These are phyloP conservation scores for Claviceps africana DNA, from an alignment of 2,329 filamentous ascomycete genomes.

Conservation along the genomic window DNA sequence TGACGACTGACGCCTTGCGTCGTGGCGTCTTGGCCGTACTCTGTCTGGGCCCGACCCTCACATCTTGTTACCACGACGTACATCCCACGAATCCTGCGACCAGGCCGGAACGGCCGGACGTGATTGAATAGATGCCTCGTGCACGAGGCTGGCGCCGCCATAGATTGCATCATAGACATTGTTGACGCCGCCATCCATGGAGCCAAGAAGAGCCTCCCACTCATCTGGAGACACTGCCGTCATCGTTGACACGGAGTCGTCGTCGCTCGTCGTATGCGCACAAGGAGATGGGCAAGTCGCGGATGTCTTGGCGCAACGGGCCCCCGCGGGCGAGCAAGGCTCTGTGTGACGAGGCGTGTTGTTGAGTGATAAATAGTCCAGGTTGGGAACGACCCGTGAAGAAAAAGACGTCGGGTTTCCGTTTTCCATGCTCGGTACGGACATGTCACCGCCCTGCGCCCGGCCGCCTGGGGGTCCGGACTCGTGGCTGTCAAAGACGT, in stretches of 20 bases:
- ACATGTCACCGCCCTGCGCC: conserved; percentile 35
- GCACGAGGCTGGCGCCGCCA: conserved; percentile 43
- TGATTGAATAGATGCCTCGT: conserved; percentile 31
- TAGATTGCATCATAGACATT: conserved; percentile 82
- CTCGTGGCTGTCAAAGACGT: conserved; percentile 31
- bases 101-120: conserved; percentile 28
- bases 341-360: conserved; percentile 32
- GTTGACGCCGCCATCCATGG: conserved; percentile 63
- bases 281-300: neutral
- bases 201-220: conserved; percentile 71
- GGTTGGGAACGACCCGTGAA: conserved; percentile 22
- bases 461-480: conserved; percentile 10
- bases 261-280: conserved; percentile 5
- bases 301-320: conserved; percentile 25
- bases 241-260: conserved; percentile 16
- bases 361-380: conserved; percentile 45
- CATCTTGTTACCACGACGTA: conserved; percentile 33
- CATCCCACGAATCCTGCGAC: conserved; percentile 45
- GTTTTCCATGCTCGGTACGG: conserved; percentile 29
- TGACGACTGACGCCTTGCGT: conserved; percentile 16
- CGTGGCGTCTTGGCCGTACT: conserved; percentile 29
- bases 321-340: conserved; percentile 31
- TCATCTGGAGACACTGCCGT: conserved; percentile 47
- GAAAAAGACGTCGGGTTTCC: conserved; percentile 17
- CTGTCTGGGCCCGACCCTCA: conserved; percentile 31